Conservation (phyloP, 768 basidiomycete species). For the Naganishia vishniacii region DNA sequence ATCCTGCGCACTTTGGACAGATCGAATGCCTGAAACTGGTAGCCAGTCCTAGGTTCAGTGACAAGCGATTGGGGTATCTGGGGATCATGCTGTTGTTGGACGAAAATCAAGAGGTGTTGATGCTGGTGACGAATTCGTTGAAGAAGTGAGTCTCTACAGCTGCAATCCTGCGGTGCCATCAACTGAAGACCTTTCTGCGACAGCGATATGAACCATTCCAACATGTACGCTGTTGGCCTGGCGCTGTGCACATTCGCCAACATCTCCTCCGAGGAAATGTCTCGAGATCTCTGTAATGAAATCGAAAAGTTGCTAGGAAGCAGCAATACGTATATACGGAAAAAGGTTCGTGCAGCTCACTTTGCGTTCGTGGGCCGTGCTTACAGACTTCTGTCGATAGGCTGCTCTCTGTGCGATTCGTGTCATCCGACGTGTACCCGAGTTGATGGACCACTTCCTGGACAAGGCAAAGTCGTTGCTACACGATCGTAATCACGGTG, state of each 20-base stretch:
- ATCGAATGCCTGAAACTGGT: slow-evolving; percentile 61
- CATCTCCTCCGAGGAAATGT: slow-evolving; percentile 99
- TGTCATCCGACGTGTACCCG: slow-evolving; percentile 91
- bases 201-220: slow-evolving; percentile 98
- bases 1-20: slow-evolving; percentile 97
- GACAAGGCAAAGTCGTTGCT: slow-evolving; percentile 81
- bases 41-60: slow-evolving; percentile 87
- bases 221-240: slow-evolving; percentile 96
- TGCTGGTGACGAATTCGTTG: slow-evolving; percentile 92
- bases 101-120: slow-evolving; percentile 95
- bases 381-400: slow-evolving; percentile 50
- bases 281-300: slow-evolving; percentile 92
- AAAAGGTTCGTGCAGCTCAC: slow-evolving; percentile 64
- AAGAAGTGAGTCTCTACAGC: slow-evolving; percentile 73
- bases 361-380: neutral
- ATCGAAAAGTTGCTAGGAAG: slow-evolving; percentile 95
- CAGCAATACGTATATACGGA: slow-evolving; percentile 96
- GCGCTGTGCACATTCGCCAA: slow-evolving; percentile 98
- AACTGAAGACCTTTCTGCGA: neutral
- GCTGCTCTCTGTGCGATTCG: slow-evolving; percentile 91
- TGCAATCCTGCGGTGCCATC: too few relatives aligned
- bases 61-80: slow-evolving; percentile 92
- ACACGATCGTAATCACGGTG: slow-evolving; percentile 94
- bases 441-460: slow-evolving; percentile 86
- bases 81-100: slow-evolving; percentile 97